Conservation (phyloP, 1,139 yeast species). For the Saccharomyces pastorianus region DNA sequence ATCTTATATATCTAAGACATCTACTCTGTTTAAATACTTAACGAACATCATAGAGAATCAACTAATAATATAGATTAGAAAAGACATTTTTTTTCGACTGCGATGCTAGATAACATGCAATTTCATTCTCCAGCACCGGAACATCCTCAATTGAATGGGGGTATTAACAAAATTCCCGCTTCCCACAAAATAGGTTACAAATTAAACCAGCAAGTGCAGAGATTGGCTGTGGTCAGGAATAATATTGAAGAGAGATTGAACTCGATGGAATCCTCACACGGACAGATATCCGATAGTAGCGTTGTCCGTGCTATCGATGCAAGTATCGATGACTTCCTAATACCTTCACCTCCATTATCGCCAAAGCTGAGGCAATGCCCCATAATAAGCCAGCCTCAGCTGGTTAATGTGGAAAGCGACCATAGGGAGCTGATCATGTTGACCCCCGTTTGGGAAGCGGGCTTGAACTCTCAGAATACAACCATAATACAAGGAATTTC, state of each 20-base stretch:
- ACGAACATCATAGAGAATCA: not conserved
- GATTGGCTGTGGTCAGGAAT: not conserved
- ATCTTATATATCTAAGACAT: not conserved
- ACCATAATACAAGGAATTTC: slow-evolving; percentile 5
- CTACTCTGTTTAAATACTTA: not conserved
- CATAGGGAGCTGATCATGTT: slow-evolving; percentile 1
- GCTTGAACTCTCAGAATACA: slow-evolving; percentile 5
- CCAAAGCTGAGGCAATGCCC: slow-evolving; percentile 5
- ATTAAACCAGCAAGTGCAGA: not conserved
- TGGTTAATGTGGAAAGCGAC: not conserved
- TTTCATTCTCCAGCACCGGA: slow-evolving; percentile 11
- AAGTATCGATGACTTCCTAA: slow-evolving; percentile 7
- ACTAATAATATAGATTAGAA: not conserved
- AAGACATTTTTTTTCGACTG: not conserved
- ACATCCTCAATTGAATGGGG: slow-evolving; percentile 8
- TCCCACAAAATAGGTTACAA: not conserved
- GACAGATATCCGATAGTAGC: not conserved
- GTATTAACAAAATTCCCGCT: not conserved
- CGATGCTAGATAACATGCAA: not conserved
- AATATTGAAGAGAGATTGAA: not conserved
- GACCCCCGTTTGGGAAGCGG: slow-evolving; percentile 6
- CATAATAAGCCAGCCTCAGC: not conserved
- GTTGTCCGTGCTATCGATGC: not conserved
- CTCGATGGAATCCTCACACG: not conserved
- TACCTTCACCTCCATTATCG: slow-evolving; percentile 17